A percentile compares a stretch with the other conserved stretches of the same genome.
phyloP scores from a whole-genome alignment of 495 filamentous ascomycete species.

The Entonaema liquescens region DNA sequence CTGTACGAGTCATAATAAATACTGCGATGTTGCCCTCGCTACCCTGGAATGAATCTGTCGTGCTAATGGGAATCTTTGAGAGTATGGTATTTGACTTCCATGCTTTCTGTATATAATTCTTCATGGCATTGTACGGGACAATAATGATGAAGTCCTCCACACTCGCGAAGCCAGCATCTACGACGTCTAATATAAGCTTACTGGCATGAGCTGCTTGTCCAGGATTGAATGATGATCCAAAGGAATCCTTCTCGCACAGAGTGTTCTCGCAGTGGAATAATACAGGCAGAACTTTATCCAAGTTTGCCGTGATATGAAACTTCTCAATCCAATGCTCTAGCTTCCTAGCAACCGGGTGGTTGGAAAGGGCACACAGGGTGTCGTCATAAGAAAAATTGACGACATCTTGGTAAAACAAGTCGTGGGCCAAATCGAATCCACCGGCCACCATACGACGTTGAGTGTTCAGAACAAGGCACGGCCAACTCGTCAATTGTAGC shows the following conservation, averaged over 20 bases:
- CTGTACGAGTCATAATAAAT: no score
- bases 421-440: neutral
- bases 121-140: neutral
- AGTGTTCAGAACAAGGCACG: neutral
- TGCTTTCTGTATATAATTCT: neutral
- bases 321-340: neutral
- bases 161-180: neutral
- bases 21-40: neutral
- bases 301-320: no score
- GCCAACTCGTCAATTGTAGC: no score
- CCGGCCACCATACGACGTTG: neutral
- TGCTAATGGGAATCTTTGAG: neutral
- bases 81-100: neutral
- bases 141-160: neutral
- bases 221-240: neutral
- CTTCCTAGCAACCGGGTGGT: neutral
- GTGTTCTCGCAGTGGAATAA: neutral
- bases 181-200: neutral
- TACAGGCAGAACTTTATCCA: neutral
- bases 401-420: neutral
- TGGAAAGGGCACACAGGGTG: neutral
- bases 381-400: neutral
- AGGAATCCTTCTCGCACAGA: neutral
- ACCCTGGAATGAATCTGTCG: neutral
- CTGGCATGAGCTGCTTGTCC: neutral